Evolutionary conservation across 78 protist species (phyloP).

Genomic region (Dictyostelium citrinum): DNA sequence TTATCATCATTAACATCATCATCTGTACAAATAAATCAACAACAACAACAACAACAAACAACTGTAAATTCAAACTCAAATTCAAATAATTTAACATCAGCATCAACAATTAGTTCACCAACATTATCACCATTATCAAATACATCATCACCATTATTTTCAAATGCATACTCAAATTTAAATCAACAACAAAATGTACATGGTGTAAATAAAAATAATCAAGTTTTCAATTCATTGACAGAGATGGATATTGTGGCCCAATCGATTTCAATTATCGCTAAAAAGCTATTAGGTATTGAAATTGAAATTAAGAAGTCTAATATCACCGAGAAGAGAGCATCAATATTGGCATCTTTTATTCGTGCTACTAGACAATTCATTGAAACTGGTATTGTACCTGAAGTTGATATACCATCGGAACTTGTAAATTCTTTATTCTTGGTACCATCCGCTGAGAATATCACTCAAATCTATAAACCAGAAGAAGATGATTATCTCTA

Average conservation of each 20-base stretch:
- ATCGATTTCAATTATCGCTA: conserved; percentile 60
- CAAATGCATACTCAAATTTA: background rate
- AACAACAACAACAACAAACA: background rate
- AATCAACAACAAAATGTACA: conserved; percentile 8
- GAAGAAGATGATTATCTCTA: conserved; percentile 16
- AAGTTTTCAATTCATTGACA: conserved; percentile 2
- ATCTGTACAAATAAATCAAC: background rate
- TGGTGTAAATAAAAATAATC: background rate
- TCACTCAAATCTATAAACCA: conserved; percentile 9
- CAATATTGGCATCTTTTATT: conserved; percentile 13
- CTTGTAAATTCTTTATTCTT: background rate
- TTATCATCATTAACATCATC: background rate
- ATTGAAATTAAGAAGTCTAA: conserved; percentile 39
- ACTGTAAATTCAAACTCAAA: too few species aligned
- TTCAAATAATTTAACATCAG: background rate
- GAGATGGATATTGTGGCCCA: conserved; percentile 73
- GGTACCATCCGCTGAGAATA: background rate
- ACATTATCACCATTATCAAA: background rate
- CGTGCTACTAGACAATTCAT: conserved; percentile 19
- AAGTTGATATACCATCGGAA: conserved; percentile 30
- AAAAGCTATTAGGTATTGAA: conserved; percentile 35
- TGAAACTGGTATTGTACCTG: conserved; percentile 36
- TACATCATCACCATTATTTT: background rate
- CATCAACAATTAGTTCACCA: background rate
- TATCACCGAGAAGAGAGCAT: conserved; percentile 66